Conservation (phyloP, 1,284 basidiomycete genomes). For the Quambalaria eucalypti region DNA sequence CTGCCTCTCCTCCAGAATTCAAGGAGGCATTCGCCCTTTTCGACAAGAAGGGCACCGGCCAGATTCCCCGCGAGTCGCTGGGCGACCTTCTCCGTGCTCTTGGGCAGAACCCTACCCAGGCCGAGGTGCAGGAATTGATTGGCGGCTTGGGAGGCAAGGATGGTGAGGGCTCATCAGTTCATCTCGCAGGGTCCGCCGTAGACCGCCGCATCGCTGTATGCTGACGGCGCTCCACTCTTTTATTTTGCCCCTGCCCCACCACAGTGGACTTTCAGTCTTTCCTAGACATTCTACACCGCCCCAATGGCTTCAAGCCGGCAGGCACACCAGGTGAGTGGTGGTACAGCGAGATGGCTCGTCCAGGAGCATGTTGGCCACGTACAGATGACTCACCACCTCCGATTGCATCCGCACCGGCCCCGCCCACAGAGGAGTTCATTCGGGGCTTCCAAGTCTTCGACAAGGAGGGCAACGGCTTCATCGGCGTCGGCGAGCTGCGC, state of each 20-base stretch:
- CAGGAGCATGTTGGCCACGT: neutral
- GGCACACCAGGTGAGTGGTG: constrained; percentile 21
- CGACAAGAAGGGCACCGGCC: constrained; percentile 88
- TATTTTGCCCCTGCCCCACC: neutral
- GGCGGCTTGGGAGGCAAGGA: constrained; percentile 61
- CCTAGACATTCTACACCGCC: constrained; percentile 79
- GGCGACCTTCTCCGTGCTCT: constrained; percentile 91
- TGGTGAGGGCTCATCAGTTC: constrained; percentile 34
- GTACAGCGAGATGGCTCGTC: neutral
- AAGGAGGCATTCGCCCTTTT: constrained; percentile 95
- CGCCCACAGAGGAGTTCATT: constrained; percentile 82
- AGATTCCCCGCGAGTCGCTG: constrained; percentile 75
- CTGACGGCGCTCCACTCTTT: neutral
- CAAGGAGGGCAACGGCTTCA: constrained; percentile 93
- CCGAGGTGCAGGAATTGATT: constrained; percentile 79
- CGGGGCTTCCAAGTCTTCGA: constrained; percentile 99
- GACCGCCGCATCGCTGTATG: too few species aligned
- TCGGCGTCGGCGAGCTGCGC: constrained; percentile 79
- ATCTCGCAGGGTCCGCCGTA: too few species aligned
- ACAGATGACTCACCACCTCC: neutral
- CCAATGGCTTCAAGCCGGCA: constrained; percentile 88
- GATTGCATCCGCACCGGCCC: neutral
- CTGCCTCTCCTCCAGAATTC: constrained; percentile 34
- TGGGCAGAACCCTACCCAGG: constrained; percentile 96
- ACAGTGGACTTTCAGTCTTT: constrained; percentile 59